Evolutionary conservation across 805 yeast genomes (phyloP).

Genomic region (Tetrapisispora namnaoensis): DNA sequence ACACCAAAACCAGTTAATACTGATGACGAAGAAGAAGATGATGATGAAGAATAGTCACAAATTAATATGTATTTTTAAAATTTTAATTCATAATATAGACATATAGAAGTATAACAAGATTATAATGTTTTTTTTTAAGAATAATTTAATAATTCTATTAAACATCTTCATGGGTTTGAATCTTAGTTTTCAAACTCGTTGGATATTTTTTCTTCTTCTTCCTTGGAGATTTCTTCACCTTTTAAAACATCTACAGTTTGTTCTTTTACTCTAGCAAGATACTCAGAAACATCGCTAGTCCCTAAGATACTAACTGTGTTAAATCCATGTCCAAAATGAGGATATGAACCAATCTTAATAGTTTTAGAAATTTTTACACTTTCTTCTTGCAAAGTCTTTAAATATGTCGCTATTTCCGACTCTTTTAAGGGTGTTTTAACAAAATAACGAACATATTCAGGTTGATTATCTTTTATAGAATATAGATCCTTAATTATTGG

Average conservation of each 20-base stretch:
- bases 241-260: slow-evolving; percentile 38
- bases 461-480: slow-evolving; percentile 26
- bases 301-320: slow-evolving; percentile 74
- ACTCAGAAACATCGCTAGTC: slow-evolving; percentile 30
- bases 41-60: not conserved
- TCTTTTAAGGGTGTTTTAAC: slow-evolving; percentile 57
- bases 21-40: slow-evolving; percentile 59
- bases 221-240: slow-evolving; percentile 49
- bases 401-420: slow-evolving; percentile 56
- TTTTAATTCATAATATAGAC: not conserved
- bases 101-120: not conserved
- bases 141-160: not conserved
- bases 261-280: slow-evolving; percentile 37
- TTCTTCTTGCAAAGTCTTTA: slow-evolving; percentile 42
- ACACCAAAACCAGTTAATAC: slow-evolving; percentile 92
- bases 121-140: not conserved
- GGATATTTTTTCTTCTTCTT: slow-evolving; percentile 40
- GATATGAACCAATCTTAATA: slow-evolving; percentile 77
- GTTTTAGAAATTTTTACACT: slow-evolving; percentile 24
- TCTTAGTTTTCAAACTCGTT: slow-evolving; percentile 10
- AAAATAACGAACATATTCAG: slow-evolving; percentile 37
- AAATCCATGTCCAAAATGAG: slow-evolving; percentile 55
- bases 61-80: not conserved
- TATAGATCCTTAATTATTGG: slow-evolving; percentile 32
- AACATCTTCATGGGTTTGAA: not conserved